A percentile compares a stretch with the other conserved stretches of the same genome.
These are phyloP conservation scores for Zygosaccharomyces siamensis DNA, from an alignment of 805 yeast genomes.

Conservation along the genomic window DNA sequence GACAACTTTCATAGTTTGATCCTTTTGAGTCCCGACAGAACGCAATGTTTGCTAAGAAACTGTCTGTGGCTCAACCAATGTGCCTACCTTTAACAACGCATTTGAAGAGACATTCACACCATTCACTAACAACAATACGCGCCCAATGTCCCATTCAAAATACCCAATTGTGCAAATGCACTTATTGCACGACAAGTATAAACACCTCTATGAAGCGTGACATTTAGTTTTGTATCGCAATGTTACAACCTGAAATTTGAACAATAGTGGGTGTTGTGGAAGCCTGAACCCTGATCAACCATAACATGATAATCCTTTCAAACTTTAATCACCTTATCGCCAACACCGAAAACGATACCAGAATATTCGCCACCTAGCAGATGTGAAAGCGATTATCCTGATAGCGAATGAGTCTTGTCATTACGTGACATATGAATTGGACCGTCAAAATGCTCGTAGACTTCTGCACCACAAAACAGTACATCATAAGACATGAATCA, in stretches of 20 bases:
- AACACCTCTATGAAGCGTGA: conserved; percentile 44
- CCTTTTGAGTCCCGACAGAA: conserved; percentile 42
- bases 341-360: conserved; percentile 44
- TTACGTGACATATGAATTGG: conserved; percentile 51
- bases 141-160: conserved; percentile 24
- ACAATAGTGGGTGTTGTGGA: conserved; percentile 43
- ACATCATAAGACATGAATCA: conserved; percentile 44
- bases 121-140: conserved; percentile 39
- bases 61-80: conserved; percentile 53
- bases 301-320: conserved; percentile 55
- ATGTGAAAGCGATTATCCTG: conserved; percentile 40
- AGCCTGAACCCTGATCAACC: conserved; percentile 56
- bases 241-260: conserved; percentile 16
- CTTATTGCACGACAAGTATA: conserved; percentile 55
- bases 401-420: conserved; percentile 36
- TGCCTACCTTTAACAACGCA: conserved; percentile 50
- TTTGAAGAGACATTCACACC: conserved; percentile 39
- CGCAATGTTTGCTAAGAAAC: conserved; percentile 56
- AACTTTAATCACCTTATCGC: conserved; percentile 42
- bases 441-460: conserved; percentile 52
- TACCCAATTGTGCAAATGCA: conserved; percentile 38
- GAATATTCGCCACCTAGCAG: conserved; percentile 53
- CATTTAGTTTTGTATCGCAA: conserved; percentile 36
- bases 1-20: conserved; percentile 46
- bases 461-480: conserved; percentile 59